Evolutionary conservation across 495 filamentous ascomycete genomes (phyloP), one percentile per base, ranked within the genome.

Genomic region (Bryoglossum gracile): DNA sequence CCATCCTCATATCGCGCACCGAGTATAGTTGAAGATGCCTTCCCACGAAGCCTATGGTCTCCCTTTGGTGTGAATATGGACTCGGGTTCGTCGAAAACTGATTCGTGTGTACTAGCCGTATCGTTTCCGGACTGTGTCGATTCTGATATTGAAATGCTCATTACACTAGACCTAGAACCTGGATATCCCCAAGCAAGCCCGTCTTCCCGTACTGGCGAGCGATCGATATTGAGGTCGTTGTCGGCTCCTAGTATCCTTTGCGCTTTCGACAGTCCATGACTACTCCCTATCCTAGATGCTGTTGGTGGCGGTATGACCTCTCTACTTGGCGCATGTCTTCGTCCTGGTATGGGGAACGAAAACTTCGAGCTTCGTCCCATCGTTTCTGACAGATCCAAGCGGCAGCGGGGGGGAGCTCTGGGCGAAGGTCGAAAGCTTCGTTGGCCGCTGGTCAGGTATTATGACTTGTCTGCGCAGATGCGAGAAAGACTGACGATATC

Each of bases 281-380:
- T 42, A 33, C 64, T 19, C 60, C 24, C 21, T 49, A 45, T 24
- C 36, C 46, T 51, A 5, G 56, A 34, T 37, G 59, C 51, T 16
- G 10, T 62, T 39, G 23, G 54, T 50, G 28, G 61, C 65, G 49
- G 44, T 48, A 58, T 42, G 64, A 52, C 19, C 60, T 61, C 28
- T 61, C 54, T 30, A 68, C 63, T 39, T 33, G 55, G 43, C 50
- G 68, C 70, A 22, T 64, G 54, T 39, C 62, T 69, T 43, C 74
- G 70, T 25, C 73, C 71, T 43, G 73, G 72, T 9, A 76, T 58
- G 25, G 74, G 70, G 43, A 78, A 78, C 21, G 61, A 66, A 51
- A 78, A 78, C 43, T 71, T 76, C 14, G 74, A 73, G 43, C 65
- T 65, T 50, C 67, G 62, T 35, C 71, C 72, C 73, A 76, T 76